These are phyloP conservation scores for Populus hybrid DNA, from an alignment of 441 rosid genomes.

Conservation along the genomic window DNA sequence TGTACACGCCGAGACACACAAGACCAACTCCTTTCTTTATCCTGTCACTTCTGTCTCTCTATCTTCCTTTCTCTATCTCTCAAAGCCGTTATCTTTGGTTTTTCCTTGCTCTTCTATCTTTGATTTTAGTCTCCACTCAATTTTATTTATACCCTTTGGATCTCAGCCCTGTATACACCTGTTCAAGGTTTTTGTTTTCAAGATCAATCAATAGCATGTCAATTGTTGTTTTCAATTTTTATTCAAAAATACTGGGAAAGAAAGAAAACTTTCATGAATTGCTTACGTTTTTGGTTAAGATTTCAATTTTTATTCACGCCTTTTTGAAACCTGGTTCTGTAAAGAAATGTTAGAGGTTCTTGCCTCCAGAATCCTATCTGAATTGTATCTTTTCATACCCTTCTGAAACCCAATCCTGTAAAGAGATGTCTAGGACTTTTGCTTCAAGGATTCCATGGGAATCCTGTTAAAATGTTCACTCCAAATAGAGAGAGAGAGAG, in stretches of 20 bases:
- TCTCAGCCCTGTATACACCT: background rate
- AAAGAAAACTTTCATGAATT: background rate
- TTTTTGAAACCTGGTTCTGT: background rate
- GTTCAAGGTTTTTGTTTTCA: background rate
- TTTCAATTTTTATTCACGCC: background rate
- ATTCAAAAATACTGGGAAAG: background rate
- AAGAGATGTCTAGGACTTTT: background rate
- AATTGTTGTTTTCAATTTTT: background rate
- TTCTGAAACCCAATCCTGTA: background rate
- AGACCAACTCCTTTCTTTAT: conserved; percentile 8
- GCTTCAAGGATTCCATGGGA: background rate
- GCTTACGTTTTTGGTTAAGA: background rate
- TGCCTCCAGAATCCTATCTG: background rate
- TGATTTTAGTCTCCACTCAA: background rate
- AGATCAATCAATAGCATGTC: background rate
- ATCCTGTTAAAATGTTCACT: background rate
- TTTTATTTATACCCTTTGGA: background rate
- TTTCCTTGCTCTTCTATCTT: background rate
- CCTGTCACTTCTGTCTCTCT: conserved; percentile 10
- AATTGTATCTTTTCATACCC: background rate
- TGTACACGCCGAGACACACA: background rate
- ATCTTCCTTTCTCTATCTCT: background rate
- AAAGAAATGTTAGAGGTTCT: background rate
- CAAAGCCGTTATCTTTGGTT: background rate
- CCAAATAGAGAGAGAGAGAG: background rate